Conservation (phyloP, 2,329 filamentous ascomycete genomes). For the Sordariomycetes sp. region DNA sequence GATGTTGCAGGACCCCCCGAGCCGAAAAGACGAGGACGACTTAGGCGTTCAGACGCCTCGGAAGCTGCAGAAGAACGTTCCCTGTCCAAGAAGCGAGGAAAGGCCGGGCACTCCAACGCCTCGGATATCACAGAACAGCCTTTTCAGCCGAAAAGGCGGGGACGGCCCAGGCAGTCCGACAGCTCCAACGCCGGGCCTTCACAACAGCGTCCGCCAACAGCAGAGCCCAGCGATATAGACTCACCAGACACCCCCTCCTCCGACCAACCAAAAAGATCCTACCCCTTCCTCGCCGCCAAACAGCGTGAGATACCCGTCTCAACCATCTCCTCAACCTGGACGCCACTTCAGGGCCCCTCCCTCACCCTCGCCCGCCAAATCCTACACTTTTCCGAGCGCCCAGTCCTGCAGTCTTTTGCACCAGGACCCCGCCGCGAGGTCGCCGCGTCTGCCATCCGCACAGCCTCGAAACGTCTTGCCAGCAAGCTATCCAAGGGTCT, state of each 20-base stretch:
- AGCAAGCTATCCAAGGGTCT: constrained; percentile 45
- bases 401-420: constrained; percentile 45
- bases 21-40: constrained; percentile 11
- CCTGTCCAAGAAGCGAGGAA: not conserved
- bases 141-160: not conserved
- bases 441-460: constrained; percentile 40
- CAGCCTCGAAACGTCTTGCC: constrained; percentile 39
- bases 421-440: constrained; percentile 33
- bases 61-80: not conserved
- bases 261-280: constrained; percentile 14
- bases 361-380: constrained; percentile 41
- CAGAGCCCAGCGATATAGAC: constrained; percentile 7
- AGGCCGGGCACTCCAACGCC: constrained; percentile 2
- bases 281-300: constrained; percentile 36
- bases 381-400: constrained; percentile 44
- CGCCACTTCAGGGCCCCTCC: constrained; percentile 37
- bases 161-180: not conserved
- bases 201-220: not conserved
- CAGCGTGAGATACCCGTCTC: constrained; percentile 43
- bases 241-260: constrained; percentile 14
- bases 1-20: not conserved
- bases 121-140: not conserved
- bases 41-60: not conserved
- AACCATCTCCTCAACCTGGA: constrained; percentile 58
- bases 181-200: not conserved